These are phyloP conservation scores for Chlamydomonas eustigma DNA, from an alignment of 139 green algal genomes.

Conservation along the genomic window DNA sequence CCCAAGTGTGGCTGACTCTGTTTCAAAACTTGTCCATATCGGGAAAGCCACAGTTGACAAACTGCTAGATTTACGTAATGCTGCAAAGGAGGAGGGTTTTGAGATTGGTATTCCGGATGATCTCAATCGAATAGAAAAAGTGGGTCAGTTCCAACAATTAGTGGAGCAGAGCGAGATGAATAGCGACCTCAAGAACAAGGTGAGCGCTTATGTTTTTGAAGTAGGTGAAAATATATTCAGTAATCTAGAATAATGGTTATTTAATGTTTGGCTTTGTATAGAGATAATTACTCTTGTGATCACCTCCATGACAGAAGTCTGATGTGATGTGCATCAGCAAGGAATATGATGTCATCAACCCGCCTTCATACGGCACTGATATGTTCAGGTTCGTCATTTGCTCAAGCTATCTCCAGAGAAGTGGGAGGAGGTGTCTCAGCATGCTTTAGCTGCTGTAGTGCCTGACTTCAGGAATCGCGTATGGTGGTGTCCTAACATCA, in stretches of 20 bases:
- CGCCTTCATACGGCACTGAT: not conserved
- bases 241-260: too few relatives aligned
- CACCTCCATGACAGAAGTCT: too few relatives aligned
- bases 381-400: constrained; percentile 48
- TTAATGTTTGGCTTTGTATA: too few relatives aligned
- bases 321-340: too few relatives aligned
- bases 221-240: too few relatives aligned
- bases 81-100: constrained; percentile 18
- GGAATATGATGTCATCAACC: too few relatives aligned
- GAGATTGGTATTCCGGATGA: constrained; percentile 13
- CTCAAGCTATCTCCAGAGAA: constrained; percentile 62
- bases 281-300: too few relatives aligned
- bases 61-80: constrained; percentile 1
- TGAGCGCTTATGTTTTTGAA: too few relatives aligned
- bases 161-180: constrained; percentile 59
- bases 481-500: constrained; percentile 44
- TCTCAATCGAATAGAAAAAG: constrained; percentile 21
- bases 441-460: constrained; percentile 45
- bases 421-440: constrained; percentile 55
- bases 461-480: constrained; percentile 52
- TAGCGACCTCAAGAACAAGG: constrained; percentile 68
- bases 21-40: constrained; percentile 62
- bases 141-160: constrained; percentile 56
- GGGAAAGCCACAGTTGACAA: constrained; percentile 35
- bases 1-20: constrained; percentile 40